Evolutionary conservation across 2,329 filamentous ascomycete species (phyloP).

Genomic region (Aspergillus texensis): DNA sequence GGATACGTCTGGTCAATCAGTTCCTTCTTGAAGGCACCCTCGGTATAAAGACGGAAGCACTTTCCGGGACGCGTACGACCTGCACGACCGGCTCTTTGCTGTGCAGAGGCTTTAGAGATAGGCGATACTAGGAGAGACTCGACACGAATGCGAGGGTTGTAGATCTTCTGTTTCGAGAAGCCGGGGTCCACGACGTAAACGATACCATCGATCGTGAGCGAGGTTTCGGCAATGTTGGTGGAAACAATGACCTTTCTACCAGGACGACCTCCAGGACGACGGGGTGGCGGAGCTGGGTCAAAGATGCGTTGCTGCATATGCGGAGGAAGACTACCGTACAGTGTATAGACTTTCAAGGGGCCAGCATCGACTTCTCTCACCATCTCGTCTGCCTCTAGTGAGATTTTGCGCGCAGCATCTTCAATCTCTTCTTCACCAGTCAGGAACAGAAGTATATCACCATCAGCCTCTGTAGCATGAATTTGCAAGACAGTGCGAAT

Average conservation of each 20-base stretch:
- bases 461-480: conserved; percentile 87
- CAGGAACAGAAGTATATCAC: conserved; percentile 90
- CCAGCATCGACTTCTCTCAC: conserved; percentile 87
- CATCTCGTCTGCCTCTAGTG: conserved; percentile 88
- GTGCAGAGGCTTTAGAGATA: conserved; percentile 95
- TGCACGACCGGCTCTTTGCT: conserved; percentile 97
- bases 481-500: conserved; percentile 95
- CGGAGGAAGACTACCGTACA: conserved; percentile 91
- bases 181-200: conserved; percentile 99
- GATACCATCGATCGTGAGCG: conserved; percentile 96
- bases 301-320: conserved; percentile 95
- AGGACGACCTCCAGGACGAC: conserved; percentile 74
- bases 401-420: conserved; percentile 90
- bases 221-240: conserved; percentile 98
- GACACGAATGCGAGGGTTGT: conserved; percentile 94
- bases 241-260: conserved; percentile 94
- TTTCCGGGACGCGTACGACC: conserved; percentile 98
- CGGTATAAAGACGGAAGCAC: conserved; percentile 96
- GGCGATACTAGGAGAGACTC: conserved; percentile 97
- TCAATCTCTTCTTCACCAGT: conserved; percentile 99
- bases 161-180: conserved; percentile 99
- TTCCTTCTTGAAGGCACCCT: conserved; percentile 94
- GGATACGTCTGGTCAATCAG: conserved; percentile 97
- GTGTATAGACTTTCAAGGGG: conserved; percentile 84
- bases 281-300: conserved; percentile 76